These are phyloP conservation scores for Termitomyces sp. DNA, from an alignment of 768 basidiomycete genomes.

Conservation along the genomic window DNA sequence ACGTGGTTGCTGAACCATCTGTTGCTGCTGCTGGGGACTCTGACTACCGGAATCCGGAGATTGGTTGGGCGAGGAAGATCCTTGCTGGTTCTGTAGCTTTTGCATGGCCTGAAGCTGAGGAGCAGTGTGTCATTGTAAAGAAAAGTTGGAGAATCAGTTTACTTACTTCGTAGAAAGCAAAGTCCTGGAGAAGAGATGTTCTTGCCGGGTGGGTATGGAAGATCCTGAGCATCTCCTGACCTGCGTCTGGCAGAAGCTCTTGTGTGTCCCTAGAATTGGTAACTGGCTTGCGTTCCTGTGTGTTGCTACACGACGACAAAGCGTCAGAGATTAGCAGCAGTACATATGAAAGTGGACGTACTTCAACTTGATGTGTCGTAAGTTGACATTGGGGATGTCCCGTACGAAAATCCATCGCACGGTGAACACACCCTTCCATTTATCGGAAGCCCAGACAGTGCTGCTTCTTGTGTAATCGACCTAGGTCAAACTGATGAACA, in stretches of 20 bases:
- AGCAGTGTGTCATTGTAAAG: background rate
- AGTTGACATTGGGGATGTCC: constrained; percentile 85
- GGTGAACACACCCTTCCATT: constrained; percentile 99
- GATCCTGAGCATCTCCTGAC: constrained; percentile 94
- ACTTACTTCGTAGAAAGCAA: constrained; percentile 83
- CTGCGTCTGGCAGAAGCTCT: constrained; percentile 92
- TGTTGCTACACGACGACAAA: constrained; percentile 58
- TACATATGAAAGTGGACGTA: constrained; percentile 25
- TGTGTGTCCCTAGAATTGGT: constrained; percentile 98
- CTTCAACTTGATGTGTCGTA: constrained; percentile 88
- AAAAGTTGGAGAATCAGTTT: background rate
- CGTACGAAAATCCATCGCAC: constrained; percentile 97
- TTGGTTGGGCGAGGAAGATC: constrained; percentile 30
- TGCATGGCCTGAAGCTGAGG: constrained; percentile 79
- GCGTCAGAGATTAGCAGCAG: constrained; percentile 11
- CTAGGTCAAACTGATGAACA: constrained; percentile 21
- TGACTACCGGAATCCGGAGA: constrained; percentile 27
- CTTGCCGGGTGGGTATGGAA: constrained; percentile 91
- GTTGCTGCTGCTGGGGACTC: constrained; percentile 35
- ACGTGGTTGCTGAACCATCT: constrained; percentile 11
- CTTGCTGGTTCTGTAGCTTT: constrained; percentile 46
- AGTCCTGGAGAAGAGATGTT: constrained; percentile 91
- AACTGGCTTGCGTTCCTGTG: constrained; percentile 96
- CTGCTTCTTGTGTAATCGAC: constrained; percentile 93
- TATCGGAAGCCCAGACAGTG: constrained; percentile 98